Base-by-base conservation (phyloP, 805 yeast species). In the Lipomyces chichibuensis region DNA sequence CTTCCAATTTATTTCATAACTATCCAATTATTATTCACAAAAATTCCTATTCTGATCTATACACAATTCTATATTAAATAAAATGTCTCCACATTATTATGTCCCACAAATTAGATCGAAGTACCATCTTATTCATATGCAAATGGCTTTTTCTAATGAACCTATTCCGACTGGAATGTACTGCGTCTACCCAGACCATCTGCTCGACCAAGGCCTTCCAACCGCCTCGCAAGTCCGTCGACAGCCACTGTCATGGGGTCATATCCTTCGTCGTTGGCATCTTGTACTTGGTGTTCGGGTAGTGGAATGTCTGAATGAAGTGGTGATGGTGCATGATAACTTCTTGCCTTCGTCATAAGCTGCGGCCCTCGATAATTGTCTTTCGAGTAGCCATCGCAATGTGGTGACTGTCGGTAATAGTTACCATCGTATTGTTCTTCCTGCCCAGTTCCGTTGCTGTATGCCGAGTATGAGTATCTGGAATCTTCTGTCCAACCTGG, bases 151-250 rank as follows among this genome's bases (percentile, higher is more conserved):
- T 17, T 43, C n/a, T 17, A 17, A 14, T 35, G 33, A 25, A 3
- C 14, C 23, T n/a, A 52, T 17, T 52, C 55, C 25, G 55, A 52
- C 29, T 23, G 29, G n/a, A 52, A 52, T 29, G 55, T 52, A 25
- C n/a, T 14, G 33, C 33, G 17, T 52, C 55, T 52, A 25, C 55
- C 55, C 32, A 52, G n/a, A 13, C 55, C 55, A 52, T 52, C 55
- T 14, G 55, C 55, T 14, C 55, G 17, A 23, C 55, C 55, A 11
- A 57, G 20, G 29, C 25, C 20, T 23, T 27, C n/a, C 13, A 57
- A 27, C 7, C 52, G 25, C 17, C 52, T 33, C 14, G 60, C 43
- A 13, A 57, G 60, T n/a, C 27, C 25, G 60, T 57, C 60, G 11
- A 57, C 60, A 9, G 35, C 60, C 52, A 11, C 55, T 33, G 49